Percentiles rank a stretch among this genome's conserved stretches.
Evolutionary conservation across 371 early-diverging fungal species (phyloP).

Genomic region (Catenaria anguillulae): DNA sequence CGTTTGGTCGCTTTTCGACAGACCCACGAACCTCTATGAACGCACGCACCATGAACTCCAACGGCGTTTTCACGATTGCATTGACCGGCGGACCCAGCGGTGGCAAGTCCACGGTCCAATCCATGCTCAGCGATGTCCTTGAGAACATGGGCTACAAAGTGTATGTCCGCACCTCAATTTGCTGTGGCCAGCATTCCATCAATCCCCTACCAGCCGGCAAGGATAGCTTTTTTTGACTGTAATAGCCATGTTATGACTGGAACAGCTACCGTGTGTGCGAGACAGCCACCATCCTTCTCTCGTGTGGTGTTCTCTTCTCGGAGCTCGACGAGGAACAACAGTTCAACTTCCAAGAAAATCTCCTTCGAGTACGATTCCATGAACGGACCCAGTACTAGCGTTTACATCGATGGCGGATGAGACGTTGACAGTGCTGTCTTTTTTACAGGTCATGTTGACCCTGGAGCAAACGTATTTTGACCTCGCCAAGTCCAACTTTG

Average conservation of each 20-base stretch:
- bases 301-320: conserved; percentile 18
- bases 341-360: conserved; percentile 20
- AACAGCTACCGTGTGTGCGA: conserved; percentile 26
- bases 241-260: too few species aligned
- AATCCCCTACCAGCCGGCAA: too few species aligned
- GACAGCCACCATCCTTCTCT: conserved; percentile 23
- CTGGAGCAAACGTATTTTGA: conserved; percentile 22
- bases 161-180: too few species aligned
- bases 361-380: too few species aligned
- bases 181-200: too few species aligned
- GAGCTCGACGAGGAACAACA: conserved; percentile 16
- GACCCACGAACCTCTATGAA: too few species aligned
- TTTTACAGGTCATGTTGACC: conserved; percentile 21
- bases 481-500: conserved; percentile 17
- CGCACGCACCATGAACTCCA: too few species aligned
- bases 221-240: too few species aligned
- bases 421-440: too few species aligned
- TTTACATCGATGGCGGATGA: too few species aligned
- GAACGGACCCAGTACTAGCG: too few species aligned
- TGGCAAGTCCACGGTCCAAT: conserved; percentile 15
- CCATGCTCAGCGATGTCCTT: conserved; percentile 15
- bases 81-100: conserved; percentile 22
- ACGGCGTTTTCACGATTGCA: not conserved
- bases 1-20: too few species aligned
- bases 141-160: conserved; percentile 23